These are phyloP conservation scores for Aspergillus pseudoviridinutans DNA, from an alignment of 2,329 filamentous ascomycete genomes.

Conservation along the genomic window DNA sequence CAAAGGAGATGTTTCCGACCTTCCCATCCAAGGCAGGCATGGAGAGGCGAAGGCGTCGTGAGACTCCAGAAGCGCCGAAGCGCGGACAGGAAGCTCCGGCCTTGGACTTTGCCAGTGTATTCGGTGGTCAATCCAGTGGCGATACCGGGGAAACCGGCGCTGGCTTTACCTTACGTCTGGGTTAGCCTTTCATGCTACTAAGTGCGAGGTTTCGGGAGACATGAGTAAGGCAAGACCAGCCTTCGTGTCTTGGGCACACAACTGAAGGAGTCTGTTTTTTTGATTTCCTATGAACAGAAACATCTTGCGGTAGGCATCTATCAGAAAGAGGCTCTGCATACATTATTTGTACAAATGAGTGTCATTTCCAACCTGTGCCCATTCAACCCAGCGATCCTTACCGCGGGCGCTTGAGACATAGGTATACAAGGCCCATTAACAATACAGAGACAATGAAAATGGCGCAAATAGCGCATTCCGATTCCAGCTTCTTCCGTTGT, in stretches of 20 bases:
- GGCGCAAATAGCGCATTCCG: neutral
- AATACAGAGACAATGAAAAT: neutral
- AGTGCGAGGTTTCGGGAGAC: neutral
- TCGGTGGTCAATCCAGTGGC: constrained; percentile 61
- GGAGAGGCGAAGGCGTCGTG: constrained; percentile 69
- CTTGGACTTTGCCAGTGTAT: constrained; percentile 67
- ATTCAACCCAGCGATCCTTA: neutral
- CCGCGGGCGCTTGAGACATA: neutral
- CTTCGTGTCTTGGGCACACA: neutral
- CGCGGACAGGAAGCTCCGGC: constrained; percentile 66
- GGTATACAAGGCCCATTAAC: neutral
- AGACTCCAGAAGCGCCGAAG: constrained; percentile 78
- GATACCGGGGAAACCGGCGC: constrained; percentile 60
- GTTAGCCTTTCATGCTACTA: constrained; percentile 19
- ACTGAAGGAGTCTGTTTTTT: neutral
- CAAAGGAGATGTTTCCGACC: constrained; percentile 89
- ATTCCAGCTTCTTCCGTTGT: neutral
- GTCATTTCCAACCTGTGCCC: neutral
- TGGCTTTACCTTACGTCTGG: constrained; percentile 58
- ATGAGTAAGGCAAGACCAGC: neutral
- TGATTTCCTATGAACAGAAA: neutral
- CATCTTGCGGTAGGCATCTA: neutral
- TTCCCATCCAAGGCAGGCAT: constrained; percentile 94
- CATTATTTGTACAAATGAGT: neutral
- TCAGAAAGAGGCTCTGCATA: neutral